These are phyloP conservation scores for Trichoderma simmonsii DNA, from an alignment of 2,329 filamentous ascomycete genomes.

Conservation along the genomic window DNA sequence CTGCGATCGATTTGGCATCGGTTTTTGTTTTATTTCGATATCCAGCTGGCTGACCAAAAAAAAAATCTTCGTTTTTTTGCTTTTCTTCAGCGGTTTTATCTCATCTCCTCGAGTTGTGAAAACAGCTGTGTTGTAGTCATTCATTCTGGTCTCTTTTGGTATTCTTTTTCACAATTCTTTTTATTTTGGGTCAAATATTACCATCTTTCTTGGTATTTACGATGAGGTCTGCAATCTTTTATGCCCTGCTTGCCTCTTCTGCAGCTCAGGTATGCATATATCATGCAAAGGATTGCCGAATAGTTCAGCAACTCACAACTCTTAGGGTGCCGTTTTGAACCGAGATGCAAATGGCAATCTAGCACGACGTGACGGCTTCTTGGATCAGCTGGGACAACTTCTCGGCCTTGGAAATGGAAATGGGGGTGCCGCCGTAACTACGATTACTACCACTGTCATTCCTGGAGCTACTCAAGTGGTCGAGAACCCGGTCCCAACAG, in stretches of 20 bases:
- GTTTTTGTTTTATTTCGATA: constrained; percentile 9
- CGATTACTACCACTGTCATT: background rate
- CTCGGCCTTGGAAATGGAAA: constrained; percentile 8
- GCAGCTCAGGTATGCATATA: constrained; percentile 21
- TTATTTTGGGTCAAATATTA: background rate
- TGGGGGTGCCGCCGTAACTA: background rate
- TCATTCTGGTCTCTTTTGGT: background rate
- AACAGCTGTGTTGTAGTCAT: constrained; percentile 27
- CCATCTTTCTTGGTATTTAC: background rate
- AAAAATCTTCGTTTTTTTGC: background rate
- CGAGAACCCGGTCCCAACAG: background rate
- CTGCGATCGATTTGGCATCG: constrained; percentile 4
- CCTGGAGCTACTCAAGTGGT: background rate
- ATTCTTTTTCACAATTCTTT: background rate
- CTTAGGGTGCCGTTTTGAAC: constrained; percentile 14
- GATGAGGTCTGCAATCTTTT: constrained; percentile 24
- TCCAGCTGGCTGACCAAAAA: constrained; percentile 14
- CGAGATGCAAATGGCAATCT: constrained; percentile 5
- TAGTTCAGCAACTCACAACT: background rate
- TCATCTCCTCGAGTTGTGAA: constrained; percentile 1
- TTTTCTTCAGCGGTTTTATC: constrained; percentile 6
- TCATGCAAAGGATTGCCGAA: background rate
- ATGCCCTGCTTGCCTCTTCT: constrained; percentile 22
- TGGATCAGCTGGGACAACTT: constrained; percentile 19
- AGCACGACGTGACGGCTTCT: constrained; percentile 1